Evolutionary conservation across 225 moss, liverwort and hornwort genomes (phyloP), one percentile per base, ranked within the genome.

Genomic region (Lunularia cruciata): DNA sequence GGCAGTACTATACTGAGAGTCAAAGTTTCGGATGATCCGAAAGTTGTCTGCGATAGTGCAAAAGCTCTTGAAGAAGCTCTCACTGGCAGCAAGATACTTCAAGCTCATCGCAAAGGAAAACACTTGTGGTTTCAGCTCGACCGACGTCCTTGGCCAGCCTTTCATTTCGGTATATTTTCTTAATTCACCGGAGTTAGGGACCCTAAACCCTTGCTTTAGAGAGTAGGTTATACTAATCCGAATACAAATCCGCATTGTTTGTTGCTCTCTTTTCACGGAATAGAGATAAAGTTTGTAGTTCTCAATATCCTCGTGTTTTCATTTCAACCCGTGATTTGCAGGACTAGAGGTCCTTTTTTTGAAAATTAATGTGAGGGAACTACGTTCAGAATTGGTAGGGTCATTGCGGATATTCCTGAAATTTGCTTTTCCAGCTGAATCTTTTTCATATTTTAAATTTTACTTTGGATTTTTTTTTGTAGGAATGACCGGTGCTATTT

Each of bases 401-500:
- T n/a, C n/a, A n/a, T n/a, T n/a, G n/a, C n/a, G n/a, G n/a, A n/a
- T n/a, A n/a, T n/a, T n/a, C n/a, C n/a, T 40, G 40, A 13, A 6
- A 18, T 35, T 59, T 59, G 2, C 59, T 8, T 20, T 12, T 26
- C 33, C 30, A 6, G 57, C 32, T 18, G 31, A 33, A 18, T 33
- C 33, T 26, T 4, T 5, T 31, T 12, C 5, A 10, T 7, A 33
- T 32, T 19, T 18, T 3, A 60, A 8, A 19, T 60, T 8, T 20
- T 63, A 3, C 15, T 22, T 49, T 31, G 19, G 63, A 56, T 34
- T 80, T 49, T 37, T 57, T 52, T 59, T 23, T 68, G 69, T 63
- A 90, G 90, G 87, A 52, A 87, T 86, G 90, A 81, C 80, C 53
- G 87, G 90, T 47, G 82, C 87, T 25, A 71, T 90, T 40, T 69